Conservation (phyloP, 192 early-diverging fungal species). For the Umbelopsis sp. region DNA sequence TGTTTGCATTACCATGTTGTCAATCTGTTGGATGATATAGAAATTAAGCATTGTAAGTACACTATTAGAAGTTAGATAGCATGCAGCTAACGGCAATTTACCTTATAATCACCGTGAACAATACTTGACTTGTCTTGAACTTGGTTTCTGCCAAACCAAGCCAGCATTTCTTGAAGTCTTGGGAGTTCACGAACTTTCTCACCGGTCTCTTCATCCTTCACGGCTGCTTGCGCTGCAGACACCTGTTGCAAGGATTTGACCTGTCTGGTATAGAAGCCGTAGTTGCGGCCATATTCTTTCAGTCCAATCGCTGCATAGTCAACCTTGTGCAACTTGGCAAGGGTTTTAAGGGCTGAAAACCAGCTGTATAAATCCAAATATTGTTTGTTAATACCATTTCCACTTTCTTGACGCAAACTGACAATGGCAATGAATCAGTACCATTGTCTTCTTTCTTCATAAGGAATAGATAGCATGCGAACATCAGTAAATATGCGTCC, state of each 20-base stretch:
- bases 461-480: conserved; percentile 54
- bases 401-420: too few relatives aligned
- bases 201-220: conserved; percentile 55
- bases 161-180: conserved; percentile 64
- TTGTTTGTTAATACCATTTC: not conserved
- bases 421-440: conserved; percentile 21
- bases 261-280: conserved; percentile 87
- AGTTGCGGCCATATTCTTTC: conserved; percentile 61
- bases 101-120: conserved; percentile 94
- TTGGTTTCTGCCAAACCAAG: conserved; percentile 72
- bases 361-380: conserved; percentile 46
- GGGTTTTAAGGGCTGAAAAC: conserved; percentile 70
- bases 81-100: conserved; percentile 20
- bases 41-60: not conserved
- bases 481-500: conserved; percentile 84
- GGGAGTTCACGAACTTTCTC: conserved; percentile 67
- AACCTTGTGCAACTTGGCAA: conserved; percentile 81
- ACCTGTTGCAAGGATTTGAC: conserved; percentile 68
- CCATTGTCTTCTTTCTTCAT: conserved; percentile 56
- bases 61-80: too few relatives aligned
- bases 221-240: conserved; percentile 67
- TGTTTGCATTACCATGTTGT: conserved; percentile 58
- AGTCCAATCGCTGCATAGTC: conserved; percentile 69
- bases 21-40: conserved; percentile 38
- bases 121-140: conserved; percentile 78